Percentiles rank a stretch among this genome's conserved stretches.
Conservation (phyloP, 2,329 filamentous ascomycete genomes). For the Penicillium brasilianum region DNA sequence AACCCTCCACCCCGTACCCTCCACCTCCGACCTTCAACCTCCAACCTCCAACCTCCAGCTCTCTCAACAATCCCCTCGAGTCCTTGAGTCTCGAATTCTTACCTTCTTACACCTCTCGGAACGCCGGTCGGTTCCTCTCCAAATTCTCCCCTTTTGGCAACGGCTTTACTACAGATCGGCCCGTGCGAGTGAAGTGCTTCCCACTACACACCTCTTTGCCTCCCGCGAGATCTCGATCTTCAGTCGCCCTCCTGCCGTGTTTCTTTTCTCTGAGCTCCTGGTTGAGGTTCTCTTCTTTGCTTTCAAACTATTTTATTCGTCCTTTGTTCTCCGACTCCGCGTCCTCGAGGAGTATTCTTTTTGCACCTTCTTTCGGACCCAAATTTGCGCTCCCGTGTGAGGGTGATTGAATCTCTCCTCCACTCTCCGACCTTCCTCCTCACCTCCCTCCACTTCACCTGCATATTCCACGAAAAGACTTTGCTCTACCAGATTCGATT, state of each 20-base stretch:
- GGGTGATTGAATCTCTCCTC: constrained; percentile 19
- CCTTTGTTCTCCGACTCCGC: not conserved
- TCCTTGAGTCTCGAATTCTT: constrained; percentile 21
- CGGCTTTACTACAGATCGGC: constrained; percentile 9
- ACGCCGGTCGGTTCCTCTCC: constrained; percentile 32
- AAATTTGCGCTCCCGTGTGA: constrained; percentile 13
- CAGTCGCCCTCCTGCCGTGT: not conserved
- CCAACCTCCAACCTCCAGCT: not conserved
- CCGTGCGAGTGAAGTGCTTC: constrained; percentile 6
- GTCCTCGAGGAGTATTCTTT: not conserved
- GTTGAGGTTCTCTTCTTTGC: constrained; percentile 19
- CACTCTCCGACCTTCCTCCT: not conserved
- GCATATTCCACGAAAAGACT: not conserved
- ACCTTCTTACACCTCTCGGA: constrained; percentile 22
- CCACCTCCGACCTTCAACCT: not conserved
- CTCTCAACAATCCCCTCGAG: not conserved
- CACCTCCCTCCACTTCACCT: not conserved
- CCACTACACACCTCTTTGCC: constrained; percentile 7
- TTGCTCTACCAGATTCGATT: not conserved
- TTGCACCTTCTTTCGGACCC: constrained; percentile 5
- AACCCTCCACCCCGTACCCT: not conserved
- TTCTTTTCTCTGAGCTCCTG: constrained; percentile 17
- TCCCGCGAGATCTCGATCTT: constrained; percentile 13
- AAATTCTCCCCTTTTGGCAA: constrained; percentile 17
- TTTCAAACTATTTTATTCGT: not conserved